Evolutionary conservation across 2,329 filamentous ascomycete genomes (phyloP).

Genomic region (Phyllosticta ampelicida): DNA sequence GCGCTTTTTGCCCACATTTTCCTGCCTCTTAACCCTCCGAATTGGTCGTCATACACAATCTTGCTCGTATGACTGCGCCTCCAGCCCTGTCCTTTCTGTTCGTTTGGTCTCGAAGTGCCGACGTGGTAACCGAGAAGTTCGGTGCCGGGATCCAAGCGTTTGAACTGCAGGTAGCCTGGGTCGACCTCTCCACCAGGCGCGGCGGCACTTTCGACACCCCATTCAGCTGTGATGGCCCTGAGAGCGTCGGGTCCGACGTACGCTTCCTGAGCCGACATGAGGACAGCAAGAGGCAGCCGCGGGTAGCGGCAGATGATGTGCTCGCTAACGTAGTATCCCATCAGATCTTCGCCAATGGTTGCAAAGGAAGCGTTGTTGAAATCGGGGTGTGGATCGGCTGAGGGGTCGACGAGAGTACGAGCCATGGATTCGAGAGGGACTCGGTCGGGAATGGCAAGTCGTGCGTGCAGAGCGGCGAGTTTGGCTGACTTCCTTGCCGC

Average conservation of each 20-base stretch:
- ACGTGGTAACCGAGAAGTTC: slow-evolving; percentile 14
- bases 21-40: slow-evolving; percentile 51
- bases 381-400: slow-evolving; percentile 64
- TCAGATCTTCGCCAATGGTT: slow-evolving; percentile 68
- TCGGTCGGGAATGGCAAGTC: slow-evolving; percentile 69
- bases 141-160: slow-evolving; percentile 28
- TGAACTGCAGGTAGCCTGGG: slow-evolving; percentile 77
- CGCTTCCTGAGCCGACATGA: slow-evolving; percentile 76
- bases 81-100: slow-evolving; percentile 15
- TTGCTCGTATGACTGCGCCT: slow-evolving; percentile 47
- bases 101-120: slow-evolving; percentile 20
- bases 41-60: slow-evolving; percentile 73
- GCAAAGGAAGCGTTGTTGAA: slow-evolving; percentile 88
- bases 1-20: slow-evolving; percentile 15
- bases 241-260: slow-evolving; percentile 71
- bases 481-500: slow-evolving; percentile 67
- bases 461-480: slow-evolving; percentile 83
- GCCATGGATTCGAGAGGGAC: slow-evolving; percentile 80
- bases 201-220: slow-evolving; percentile 85
- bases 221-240: slow-evolving; percentile 63
- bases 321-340: slow-evolving; percentile 84
- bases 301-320: slow-evolving; percentile 82
- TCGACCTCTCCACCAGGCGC: slow-evolving; percentile 86
- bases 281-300: slow-evolving; percentile 75
- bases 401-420: slow-evolving; percentile 72